Evolutionary conservation across 2,329 filamentous ascomycete genomes (phyloP).

Genomic region (Sclerotinia spermophila): DNA sequence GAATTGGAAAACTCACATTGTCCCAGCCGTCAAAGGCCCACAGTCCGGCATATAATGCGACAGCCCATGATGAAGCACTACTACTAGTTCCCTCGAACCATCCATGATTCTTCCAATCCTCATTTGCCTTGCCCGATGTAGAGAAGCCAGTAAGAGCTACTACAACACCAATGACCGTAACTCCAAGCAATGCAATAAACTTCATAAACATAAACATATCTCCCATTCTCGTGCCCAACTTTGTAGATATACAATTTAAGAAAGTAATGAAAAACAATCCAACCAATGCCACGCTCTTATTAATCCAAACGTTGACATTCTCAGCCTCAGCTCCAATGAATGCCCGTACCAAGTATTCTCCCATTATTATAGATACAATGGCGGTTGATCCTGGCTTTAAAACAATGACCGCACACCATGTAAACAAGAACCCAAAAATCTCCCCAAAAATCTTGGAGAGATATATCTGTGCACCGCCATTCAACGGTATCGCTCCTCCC

Average conservation of each 20-base stretch:
- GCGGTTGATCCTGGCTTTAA: conserved; percentile 90
- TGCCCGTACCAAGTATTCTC: conserved; percentile 91
- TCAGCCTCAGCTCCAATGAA: conserved; percentile 82
- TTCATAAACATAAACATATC: conserved; percentile 97
- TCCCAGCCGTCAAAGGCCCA: conserved; percentile 99
- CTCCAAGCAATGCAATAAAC: conserved; percentile 81
- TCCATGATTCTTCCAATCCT: conserved; percentile 79
- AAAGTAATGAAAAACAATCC: conserved; percentile 75
- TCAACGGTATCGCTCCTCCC: conserved; percentile 90
- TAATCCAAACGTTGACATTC: conserved; percentile 79
- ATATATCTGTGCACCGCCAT: conserved; percentile 91
- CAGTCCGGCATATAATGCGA: conserved; percentile 89
- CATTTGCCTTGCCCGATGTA: conserved; percentile 67
- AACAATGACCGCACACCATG: conserved; percentile 92
- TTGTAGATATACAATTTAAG: conserved; percentile 88
- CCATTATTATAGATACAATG: conserved; percentile 96
- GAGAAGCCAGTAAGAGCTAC: conserved; percentile 85
- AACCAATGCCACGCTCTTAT: conserved; percentile 78
- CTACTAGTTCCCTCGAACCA: conserved; percentile 87
- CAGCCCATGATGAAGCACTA: conserved; percentile 82
- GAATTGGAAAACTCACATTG: conserved; percentile 62
- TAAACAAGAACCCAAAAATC: conserved; percentile 87
- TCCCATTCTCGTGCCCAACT: conserved; percentile 79
- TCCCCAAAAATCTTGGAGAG: conserved; percentile 96
- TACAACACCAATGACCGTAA: conserved; percentile 83